Conservation (phyloP, 2,329 filamentous ascomycete genomes). For the Scedosporium apiospermum region DNA sequence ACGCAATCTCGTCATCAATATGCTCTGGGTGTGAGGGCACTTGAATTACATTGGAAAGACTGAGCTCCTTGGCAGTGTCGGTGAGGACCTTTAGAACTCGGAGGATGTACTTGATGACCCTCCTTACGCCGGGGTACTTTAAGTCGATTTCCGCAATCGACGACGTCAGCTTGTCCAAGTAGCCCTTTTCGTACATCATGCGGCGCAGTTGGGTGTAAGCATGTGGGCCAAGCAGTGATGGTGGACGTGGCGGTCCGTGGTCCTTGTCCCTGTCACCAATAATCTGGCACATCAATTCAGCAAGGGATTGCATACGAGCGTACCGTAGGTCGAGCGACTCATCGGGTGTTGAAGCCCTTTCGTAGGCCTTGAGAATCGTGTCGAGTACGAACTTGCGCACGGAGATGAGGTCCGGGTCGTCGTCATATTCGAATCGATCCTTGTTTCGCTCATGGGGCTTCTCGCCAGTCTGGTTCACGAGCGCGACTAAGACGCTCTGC, state of each 20-base stretch:
- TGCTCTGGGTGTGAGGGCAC: conserved; percentile 52
- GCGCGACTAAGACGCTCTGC: conserved; percentile 73
- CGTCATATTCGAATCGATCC: conserved; percentile 57
- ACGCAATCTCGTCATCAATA: conserved; percentile 80
- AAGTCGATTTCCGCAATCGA: conserved; percentile 94
- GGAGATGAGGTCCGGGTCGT: conserved; percentile 77
- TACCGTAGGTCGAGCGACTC: conserved; percentile 82
- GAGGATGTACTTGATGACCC: conserved; percentile 92
- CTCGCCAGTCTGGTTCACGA: conserved; percentile 83
- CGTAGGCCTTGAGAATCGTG: conserved; percentile 84
- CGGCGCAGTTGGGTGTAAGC: conserved; percentile 81
- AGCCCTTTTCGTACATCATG: conserved; percentile 98
- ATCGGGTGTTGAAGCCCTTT: conserved; percentile 68
- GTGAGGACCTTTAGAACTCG: conserved; percentile 82
- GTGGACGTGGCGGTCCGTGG: conserved; percentile 31
- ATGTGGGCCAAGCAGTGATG: conserved; percentile 30
- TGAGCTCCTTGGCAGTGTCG: conserved; percentile 76
- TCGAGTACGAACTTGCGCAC: conserved; percentile 93
- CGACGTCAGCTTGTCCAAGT: conserved; percentile 75
- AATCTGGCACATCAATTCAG: conserved; percentile 89
- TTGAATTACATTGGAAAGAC: conserved; percentile 68
- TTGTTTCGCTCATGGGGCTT: conserved; percentile 48
- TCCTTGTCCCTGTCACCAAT: conserved; percentile 69
- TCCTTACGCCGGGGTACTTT: conserved; percentile 86
- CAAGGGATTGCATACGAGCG: conserved; percentile 74